Evolutionary conservation across 163 green algal genomes (phyloP), one percentile per base, ranked within the genome.

Genomic region (Coccomyxa subellipsoidea): DNA sequence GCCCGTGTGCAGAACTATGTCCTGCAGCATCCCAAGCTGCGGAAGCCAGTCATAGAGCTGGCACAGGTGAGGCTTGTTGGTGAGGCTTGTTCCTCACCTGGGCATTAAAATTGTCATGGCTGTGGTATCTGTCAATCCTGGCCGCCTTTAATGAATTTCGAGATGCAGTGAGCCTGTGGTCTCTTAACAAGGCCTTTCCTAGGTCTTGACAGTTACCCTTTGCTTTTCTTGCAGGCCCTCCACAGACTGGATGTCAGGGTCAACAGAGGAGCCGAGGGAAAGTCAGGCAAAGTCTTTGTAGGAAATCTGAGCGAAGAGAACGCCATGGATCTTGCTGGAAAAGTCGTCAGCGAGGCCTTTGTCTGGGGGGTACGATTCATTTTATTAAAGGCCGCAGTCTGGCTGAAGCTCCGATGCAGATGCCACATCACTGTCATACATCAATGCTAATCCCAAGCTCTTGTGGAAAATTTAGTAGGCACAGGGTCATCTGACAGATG

Each of bases 221-320:
- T 10, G 15, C 25, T 71, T 34, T 69, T 32, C 34, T 59, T 69
- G 53, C 92, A 97, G 93, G 72, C 80, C 29, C 70, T 96, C 31
- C 94, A 98, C 84, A 80, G 85, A 4, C 76, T 92, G 37, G 92
- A 97, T 38, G 91, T 97, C 18, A 83, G 78, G 47, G 92, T 98
- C 37, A 93, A 85, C 0, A 89, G 94, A 4, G 87, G 88, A 9
- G 92, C 93, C 12, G 93, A 97, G 83, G 94, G 94, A 47, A 94
- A 92, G 82, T 85, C 86, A 9, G 91, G 91, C 54, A 90, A 87
- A 32, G 89, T 88, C 0, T 97, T 98, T 86, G 91, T 98, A 38
- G 93, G 89, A 7, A 76, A 88, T 53, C 94, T 98, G 88, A 93
- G 88, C 10, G 94, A 98, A 77, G 94, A 98, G 75, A 93, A 93